A percentile compares a stretch with the other conserved stretches of the same genome.
phyloP scores from a whole-genome alignment of 2,329 filamentous ascomycete genomes.

The Acrodontium crateriforme region DNA sequence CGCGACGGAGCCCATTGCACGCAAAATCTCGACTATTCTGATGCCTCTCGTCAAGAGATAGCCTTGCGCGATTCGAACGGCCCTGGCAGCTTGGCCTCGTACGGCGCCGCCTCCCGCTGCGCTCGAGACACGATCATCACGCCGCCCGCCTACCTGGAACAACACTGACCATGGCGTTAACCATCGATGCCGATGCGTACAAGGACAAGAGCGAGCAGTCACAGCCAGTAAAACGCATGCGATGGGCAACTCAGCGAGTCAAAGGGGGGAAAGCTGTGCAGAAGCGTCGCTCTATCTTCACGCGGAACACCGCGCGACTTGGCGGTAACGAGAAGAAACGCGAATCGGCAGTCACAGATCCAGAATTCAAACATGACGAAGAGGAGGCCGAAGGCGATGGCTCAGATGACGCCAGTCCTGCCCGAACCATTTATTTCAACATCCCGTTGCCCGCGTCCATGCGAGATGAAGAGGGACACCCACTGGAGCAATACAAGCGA shows the following conservation, averaged over 20 bases:
- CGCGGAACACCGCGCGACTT: constrained; percentile 35
- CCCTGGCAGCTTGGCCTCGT: no score
- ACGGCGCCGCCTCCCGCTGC: no score
- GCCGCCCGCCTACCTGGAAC: not conserved
- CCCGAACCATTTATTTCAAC: constrained; percentile 70
- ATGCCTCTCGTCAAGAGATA: no score
- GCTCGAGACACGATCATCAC: no score
- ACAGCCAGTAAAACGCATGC: constrained; percentile 52
- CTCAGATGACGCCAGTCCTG: constrained; percentile 20
- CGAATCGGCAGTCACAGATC: constrained; percentile 23
- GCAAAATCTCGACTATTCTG: no score
- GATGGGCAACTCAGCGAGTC: constrained; percentile 93
- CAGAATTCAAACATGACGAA: constrained; percentile 9
- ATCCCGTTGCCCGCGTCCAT: constrained; percentile 59
- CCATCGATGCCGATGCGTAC: constrained; percentile 4
- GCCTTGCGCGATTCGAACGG: no score
- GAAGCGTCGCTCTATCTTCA: constrained; percentile 73
- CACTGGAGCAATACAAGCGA: constrained; percentile 55
- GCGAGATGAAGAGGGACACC: constrained; percentile 68
- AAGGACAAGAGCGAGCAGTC: constrained; percentile 38
- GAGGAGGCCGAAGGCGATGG: constrained; percentile 23
- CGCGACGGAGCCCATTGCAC: no score
- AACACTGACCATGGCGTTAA: not conserved
- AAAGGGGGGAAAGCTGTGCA: constrained; percentile 58
- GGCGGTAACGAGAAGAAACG: constrained; percentile 24